Conservation (phyloP, 1,139 yeast genomes). For the Zhuliangozyma blackwelliae region DNA sequence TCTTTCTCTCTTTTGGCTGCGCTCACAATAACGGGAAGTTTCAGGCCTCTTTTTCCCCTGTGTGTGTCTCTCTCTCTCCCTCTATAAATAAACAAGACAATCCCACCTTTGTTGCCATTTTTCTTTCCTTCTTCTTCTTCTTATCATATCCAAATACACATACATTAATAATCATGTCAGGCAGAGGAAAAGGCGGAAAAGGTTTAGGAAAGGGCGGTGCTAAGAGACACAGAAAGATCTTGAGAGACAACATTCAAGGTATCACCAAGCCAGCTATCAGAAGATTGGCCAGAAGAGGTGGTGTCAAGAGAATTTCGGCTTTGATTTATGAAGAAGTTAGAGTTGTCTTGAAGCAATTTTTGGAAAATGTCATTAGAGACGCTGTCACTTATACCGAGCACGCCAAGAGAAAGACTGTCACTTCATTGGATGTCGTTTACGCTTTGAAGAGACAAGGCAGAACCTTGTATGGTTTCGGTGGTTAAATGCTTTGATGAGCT, state of each 20-base stretch:
- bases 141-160: background rate
- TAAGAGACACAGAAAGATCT: conserved; percentile 99
- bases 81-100: background rate
- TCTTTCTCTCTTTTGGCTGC: no score
- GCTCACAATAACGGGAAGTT: no score
- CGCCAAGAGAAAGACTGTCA: conserved; percentile 99
- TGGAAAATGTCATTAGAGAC: conserved; percentile 96
- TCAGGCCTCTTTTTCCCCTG: no score
- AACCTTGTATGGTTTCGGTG: conserved; percentile 99
- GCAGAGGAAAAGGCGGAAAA: conserved; percentile 99
- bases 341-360: conserved; percentile 92
- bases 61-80: no score
- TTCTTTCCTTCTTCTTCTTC: background rate
- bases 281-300: conserved; percentile 99
- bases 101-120: background rate
- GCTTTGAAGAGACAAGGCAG: conserved; percentile 99
- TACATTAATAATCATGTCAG: conserved; percentile 66
- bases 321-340: conserved; percentile 98
- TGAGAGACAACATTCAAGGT: conserved; percentile 99
- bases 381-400: conserved; percentile 99
- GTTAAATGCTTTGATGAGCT: conserved; percentile 50
- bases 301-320: conserved; percentile 99
- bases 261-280: conserved; percentile 99
- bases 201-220: conserved; percentile 99
- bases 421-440: conserved; percentile 97